Percentiles rank a stretch among this genome's conserved stretches.
Evolutionary conservation across 1,139 yeast species (phyloP).

Genomic region (Pichia sp.): DNA sequence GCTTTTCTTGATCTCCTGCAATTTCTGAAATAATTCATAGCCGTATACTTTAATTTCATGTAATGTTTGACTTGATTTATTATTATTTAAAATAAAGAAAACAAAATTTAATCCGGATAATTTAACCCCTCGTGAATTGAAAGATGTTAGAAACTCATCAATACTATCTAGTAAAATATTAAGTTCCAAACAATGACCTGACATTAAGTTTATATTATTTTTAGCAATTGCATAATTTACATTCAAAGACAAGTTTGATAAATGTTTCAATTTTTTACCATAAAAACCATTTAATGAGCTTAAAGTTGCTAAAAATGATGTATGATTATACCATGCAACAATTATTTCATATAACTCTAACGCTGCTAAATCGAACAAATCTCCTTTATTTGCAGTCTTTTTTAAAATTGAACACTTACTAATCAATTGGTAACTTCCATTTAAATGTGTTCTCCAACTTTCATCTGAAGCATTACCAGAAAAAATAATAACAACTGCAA

Average conservation of each 20-base stretch:
- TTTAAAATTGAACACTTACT: constrained; percentile 7
- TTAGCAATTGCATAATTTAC: constrained; percentile 8
- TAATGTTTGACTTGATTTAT: not conserved
- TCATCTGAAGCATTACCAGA: constrained; percentile 15
- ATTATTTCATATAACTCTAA: constrained; percentile 12
- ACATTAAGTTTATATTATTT: constrained; percentile 13
- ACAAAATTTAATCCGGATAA: constrained; percentile 16
- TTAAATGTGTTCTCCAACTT: constrained; percentile 19
- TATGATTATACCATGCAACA: constrained; percentile 16
- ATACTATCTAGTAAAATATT: constrained; percentile 3
- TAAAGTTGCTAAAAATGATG: constrained; percentile 13
- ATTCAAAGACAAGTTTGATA: not conserved
- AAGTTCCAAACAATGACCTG: constrained; percentile 13
- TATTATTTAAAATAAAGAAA: constrained; percentile 5
- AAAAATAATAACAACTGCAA: constrained; percentile 16
- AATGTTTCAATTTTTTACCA: not conserved
- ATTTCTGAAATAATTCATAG: constrained; percentile 1
- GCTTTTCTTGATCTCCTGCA: not conserved
- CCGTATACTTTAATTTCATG: constrained; percentile 10
- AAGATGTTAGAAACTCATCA: constrained; percentile 2
- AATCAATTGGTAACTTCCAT: constrained; percentile 15
- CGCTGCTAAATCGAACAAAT: constrained; percentile 9
- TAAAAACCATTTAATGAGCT: constrained; percentile 14
- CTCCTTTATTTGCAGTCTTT: not conserved
- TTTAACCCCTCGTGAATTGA: constrained; percentile 7